Percentiles rank a stretch among this genome's conserved stretches.
Conservation (phyloP, 1,284 basidiomycete genomes). For the Mixia osmundae region DNA sequence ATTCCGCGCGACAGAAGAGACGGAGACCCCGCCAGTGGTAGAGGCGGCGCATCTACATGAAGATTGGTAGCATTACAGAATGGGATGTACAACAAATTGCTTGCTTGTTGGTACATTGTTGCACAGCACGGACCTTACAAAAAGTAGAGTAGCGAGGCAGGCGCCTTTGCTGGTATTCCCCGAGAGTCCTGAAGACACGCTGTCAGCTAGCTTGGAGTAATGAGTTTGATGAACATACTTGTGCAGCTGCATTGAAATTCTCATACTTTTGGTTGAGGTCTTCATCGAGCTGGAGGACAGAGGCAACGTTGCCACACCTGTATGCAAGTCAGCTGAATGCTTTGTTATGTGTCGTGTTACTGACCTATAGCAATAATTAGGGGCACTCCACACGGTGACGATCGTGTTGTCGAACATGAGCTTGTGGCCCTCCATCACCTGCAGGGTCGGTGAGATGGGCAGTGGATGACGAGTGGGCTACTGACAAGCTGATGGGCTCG, state of each 20-base stretch:
- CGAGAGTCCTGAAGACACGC: neutral
- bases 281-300: constrained; percentile 76
- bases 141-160: no score
- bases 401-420: constrained; percentile 90
- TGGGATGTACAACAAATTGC: no score
- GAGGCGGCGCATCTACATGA: no score
- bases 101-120: no score
- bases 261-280: constrained; percentile 75
- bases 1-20: no score
- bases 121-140: no score
- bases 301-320: constrained; percentile 83
- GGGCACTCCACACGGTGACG: constrained; percentile 96
- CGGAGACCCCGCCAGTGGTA: no score
- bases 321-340: constrained; percentile 5
- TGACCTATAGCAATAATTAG: constrained; percentile 92
- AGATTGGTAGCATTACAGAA: no score
- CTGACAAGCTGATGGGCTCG: constrained; percentile 80
- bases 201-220: constrained; percentile 1
- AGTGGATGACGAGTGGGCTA: neutral
- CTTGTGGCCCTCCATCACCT: constrained; percentile 78
- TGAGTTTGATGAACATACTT: constrained; percentile 13
- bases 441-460: neutral
- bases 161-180: no score
- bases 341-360: constrained; percentile 16
- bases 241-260: constrained; percentile 48